A percentile compares a stretch with the other conserved stretches of the same genome.
Conservation (phyloP, 139 green algal genomes). For the Chlorella sp. region DNA sequence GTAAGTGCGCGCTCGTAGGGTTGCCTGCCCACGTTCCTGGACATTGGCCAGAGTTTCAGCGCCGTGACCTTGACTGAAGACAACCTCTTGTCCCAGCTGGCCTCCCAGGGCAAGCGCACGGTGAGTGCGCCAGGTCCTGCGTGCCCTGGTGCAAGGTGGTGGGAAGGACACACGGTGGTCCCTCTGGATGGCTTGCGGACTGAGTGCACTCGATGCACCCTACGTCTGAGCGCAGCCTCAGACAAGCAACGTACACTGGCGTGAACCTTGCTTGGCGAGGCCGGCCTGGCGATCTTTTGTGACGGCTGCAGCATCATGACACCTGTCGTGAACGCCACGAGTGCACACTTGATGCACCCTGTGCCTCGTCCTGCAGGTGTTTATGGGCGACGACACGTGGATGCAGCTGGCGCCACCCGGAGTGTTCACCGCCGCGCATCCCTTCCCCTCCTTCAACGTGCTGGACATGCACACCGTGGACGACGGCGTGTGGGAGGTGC, state of each 20-base stretch:
- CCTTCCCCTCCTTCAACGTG: conserved; percentile 92
- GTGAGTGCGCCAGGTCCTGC: too few relatives aligned
- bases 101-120: conserved; percentile 36
- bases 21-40: conserved; percentile 90
- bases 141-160: too few relatives aligned
- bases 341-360: neutral
- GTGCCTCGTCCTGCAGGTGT: conserved; percentile 19
- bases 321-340: too few relatives aligned
- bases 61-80: conserved; percentile 74
- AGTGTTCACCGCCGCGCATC: conserved; percentile 42
- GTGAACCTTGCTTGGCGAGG: too few relatives aligned
- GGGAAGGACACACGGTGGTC: too few relatives aligned
- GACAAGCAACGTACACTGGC: too few relatives aligned
- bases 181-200: too few relatives aligned
- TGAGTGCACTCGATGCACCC: too few relatives aligned
- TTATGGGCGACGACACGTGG: conserved; percentile 94
- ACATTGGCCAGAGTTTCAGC: conserved; percentile 83
- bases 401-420: conserved; percentile 62
- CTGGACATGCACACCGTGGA: conserved; percentile 94
- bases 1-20: too few relatives aligned
- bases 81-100: conserved; percentile 85
- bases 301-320: too few relatives aligned
- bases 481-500: conserved; percentile 72
- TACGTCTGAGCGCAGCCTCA: too few relatives aligned
- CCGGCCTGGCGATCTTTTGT: too few relatives aligned